Evolutionary conservation across 164 flowering plant genomes (phyloP).

Genomic region (Vitis vinifera): DNA sequence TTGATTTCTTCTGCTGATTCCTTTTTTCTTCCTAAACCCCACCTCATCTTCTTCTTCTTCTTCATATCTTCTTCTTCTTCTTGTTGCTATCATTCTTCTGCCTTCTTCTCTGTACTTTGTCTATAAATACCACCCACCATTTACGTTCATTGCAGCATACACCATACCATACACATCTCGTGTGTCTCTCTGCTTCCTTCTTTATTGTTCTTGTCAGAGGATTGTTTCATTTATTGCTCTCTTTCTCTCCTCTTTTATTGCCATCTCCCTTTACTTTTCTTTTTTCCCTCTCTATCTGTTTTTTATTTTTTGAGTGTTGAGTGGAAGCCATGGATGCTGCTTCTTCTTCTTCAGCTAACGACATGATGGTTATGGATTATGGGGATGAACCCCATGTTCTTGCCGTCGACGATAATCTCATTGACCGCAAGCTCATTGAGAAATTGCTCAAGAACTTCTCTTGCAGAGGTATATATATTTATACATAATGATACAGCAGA

Average conservation of each 20-base stretch:
- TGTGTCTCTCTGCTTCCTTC: conserved; percentile 11
- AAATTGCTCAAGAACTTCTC: conserved; percentile 54
- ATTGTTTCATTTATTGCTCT: background rate
- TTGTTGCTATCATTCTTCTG: background rate
- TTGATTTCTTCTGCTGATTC: conserved; percentile 16
- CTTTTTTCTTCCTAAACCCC: background rate
- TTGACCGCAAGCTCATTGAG: conserved; percentile 68
- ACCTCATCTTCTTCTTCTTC: background rate
- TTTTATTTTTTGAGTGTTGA: background rate
- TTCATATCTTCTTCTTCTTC: background rate
- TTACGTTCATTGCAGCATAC: background rate
- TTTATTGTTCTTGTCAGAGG: background rate
- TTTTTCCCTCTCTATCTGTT: background rate
- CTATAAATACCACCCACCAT: conserved; percentile 10
- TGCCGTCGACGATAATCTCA: conserved; percentile 75
- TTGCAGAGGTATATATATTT: conserved; percentile 52
- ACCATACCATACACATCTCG: conserved; percentile 4
- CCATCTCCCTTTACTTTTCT: background rate
- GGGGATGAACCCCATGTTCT: conserved; percentile 61
- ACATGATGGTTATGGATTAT: background rate
- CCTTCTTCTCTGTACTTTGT: background rate
- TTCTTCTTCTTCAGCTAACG: background rate
- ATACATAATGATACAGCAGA: too few species aligned
- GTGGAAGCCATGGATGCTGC: background rate
- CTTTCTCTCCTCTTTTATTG: background rate